A percentile compares a stretch with the other conserved stretches of the same genome.
phyloP scores from a whole-genome alignment of 2,329 filamentous ascomycete species.

The Waltergamsia citrina region DNA sequence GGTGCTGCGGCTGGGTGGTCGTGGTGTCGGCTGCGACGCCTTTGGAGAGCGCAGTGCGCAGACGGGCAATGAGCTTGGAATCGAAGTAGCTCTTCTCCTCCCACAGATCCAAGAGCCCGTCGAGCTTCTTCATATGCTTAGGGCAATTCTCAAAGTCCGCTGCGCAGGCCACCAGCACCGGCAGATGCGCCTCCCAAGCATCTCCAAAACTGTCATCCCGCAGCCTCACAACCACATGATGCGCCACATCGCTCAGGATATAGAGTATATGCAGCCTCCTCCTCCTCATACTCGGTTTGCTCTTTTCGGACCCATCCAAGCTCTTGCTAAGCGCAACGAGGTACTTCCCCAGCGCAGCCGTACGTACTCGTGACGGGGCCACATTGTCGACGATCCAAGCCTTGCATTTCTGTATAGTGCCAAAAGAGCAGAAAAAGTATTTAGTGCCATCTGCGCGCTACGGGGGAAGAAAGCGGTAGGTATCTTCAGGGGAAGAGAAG shows the following conservation, averaged over 20 bases:
- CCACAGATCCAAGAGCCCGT: constrained; percentile 61
- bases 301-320: constrained; percentile 14
- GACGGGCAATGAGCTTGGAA: constrained; percentile 38
- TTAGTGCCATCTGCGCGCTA: constrained; percentile 6
- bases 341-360: constrained; percentile 64
- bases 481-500: constrained; percentile 9
- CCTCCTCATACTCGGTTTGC: constrained; percentile 48
- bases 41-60: constrained; percentile 48
- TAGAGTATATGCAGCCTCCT: constrained; percentile 70
- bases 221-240: constrained; percentile 51
- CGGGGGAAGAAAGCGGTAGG: constrained; percentile 11
- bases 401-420: constrained; percentile 69
- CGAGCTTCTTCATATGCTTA: constrained; percentile 57
- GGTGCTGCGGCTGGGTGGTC: constrained; percentile 11
- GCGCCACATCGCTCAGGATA: constrained; percentile 67
- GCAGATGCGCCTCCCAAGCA: constrained; percentile 48
- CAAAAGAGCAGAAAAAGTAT: constrained; percentile 1
- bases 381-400: constrained; percentile 71
- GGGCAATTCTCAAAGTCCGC: constrained; percentile 49
- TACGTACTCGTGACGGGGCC: constrained; percentile 55
- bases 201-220: constrained; percentile 42
- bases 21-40: constrained; percentile 12
- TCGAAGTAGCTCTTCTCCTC: constrained; percentile 54
- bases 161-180: constrained; percentile 51
- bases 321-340: constrained; percentile 55